Evolutionary conservation across 495 filamentous ascomycete genomes (phyloP).

Genomic region (Penicillium atrosanguineum): DNA sequence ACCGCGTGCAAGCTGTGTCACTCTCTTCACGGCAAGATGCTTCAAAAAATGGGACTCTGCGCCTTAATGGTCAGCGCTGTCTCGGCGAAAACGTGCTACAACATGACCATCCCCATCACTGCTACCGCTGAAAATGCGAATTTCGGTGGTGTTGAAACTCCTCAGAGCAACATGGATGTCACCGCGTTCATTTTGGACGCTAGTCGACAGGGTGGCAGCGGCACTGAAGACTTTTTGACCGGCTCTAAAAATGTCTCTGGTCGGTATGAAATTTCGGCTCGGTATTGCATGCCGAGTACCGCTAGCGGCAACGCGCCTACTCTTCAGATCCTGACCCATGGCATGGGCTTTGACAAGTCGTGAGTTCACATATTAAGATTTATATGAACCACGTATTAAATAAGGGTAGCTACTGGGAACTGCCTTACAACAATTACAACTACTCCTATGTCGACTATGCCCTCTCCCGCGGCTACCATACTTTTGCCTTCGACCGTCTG

Average conservation of each 20-base stretch:
- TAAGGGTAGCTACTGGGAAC: conserved; percentile 55
- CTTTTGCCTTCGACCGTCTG: conserved; percentile 56
- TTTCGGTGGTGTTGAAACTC: conserved; percentile 30
- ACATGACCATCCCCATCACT: conserved; percentile 34
- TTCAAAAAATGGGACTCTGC: conserved; percentile 1
- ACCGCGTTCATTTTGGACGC: conserved; percentile 34
- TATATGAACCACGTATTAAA: not conserved
- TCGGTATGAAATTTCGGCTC: conserved; percentile 31
- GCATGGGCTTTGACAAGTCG: conserved; percentile 42
- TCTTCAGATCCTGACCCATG: conserved; percentile 60
- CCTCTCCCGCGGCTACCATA: conserved; percentile 50
- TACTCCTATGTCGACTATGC: conserved; percentile 50
- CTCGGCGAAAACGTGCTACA: conserved; percentile 34
- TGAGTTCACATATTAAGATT: no score
- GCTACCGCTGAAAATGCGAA: conserved; percentile 35
- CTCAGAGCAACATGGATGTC: conserved; percentile 36
- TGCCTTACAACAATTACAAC: conserved; percentile 49
- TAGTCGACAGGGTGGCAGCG: conserved; percentile 34
- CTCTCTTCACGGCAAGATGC: no score
- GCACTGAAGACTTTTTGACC: conserved; percentile 26
- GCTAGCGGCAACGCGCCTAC: not conserved
- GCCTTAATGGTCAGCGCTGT: conserved; percentile 1
- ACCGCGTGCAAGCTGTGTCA: no score
- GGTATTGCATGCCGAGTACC: conserved; percentile 33
- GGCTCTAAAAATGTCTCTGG: conserved; percentile 30